Base-by-base conservation (phyloP, 768 basidiomycete species). In the Inosperma sp. region DNA sequence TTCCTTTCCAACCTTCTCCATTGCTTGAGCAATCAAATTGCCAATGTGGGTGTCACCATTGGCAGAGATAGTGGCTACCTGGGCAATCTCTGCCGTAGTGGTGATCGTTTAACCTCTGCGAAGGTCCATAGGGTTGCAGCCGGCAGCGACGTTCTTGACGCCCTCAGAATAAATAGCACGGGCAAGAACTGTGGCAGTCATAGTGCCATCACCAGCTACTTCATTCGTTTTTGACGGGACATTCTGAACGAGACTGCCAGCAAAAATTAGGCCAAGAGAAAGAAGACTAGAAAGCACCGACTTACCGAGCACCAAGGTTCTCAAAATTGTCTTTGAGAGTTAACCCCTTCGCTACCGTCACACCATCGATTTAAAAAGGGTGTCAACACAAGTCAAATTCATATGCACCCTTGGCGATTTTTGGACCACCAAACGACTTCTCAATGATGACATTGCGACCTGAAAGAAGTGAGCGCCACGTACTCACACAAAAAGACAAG, bases 1-100 rank as follows among this genome's bases (percentile, higher is more conserved):
- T 73, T 98, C 95, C 76, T 95, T 96, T 66, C 95, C 94, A 53
- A 97, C 95, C 70, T 96, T 96, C 73, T 97, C 95, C 95, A 97
- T 98, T 2, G 95, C 95, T 65, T 91, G 91, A 5, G 95, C 93
- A 69, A 97, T 97, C 63, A 98, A 80, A 65, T 85, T 84, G 36
- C 95, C 94, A 56, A 98, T 78, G 64, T 97, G 93, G 2, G 71
- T 77, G 72, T 97, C 95, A 27, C 81, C 77, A 51, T 82, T 81
- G 12, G 89, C 82, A 17, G 84, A 86, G 68, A 96, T 94, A 59
- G 93, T 96, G 13, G 93, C 93, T 57, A 97, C 95, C 72, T 96
- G 93, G 12, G 94, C 93, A 61, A 98, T 97, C 75, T 98, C 94
- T 22, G 91, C 90, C n/a, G 87, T 90, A 31, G 95, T 98, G 56